phyloP scores from a whole-genome alignment of 2,329 filamentous ascomycete species.

The Acephala macrosclerotiorum region DNA sequence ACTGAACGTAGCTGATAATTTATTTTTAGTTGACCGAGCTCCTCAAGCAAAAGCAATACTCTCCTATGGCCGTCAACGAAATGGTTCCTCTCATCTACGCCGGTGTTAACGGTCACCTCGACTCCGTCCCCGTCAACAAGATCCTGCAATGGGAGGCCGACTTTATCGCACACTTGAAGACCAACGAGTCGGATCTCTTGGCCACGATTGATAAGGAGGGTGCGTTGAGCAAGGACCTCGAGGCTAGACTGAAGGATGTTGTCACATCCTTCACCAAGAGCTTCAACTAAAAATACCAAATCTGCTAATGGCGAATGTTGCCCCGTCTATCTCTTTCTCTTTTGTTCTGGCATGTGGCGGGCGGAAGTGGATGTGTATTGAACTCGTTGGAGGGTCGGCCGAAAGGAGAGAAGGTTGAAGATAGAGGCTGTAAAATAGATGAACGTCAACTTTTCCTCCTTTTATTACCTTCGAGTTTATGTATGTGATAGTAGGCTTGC shows the following conservation, averaged over 20 bases:
- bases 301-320: constrained; percentile 30
- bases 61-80: constrained; percentile 97
- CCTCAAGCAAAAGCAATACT: constrained; percentile 99
- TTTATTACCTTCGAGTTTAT: not conserved
- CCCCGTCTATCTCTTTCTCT: constrained; percentile 39
- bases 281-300: constrained; percentile 62
- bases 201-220: constrained; percentile 94
- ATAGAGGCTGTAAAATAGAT: constrained; percentile 46
- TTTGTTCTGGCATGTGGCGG: constrained; percentile 39
- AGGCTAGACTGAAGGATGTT: constrained; percentile 81
- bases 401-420: constrained; percentile 37
- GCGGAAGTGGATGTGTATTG: constrained; percentile 35
- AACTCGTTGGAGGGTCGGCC: constrained; percentile 29
- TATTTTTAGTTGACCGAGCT: constrained; percentile 82
- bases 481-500: not conserved
- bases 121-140: constrained; percentile 87
- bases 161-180: constrained; percentile 91
- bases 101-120: constrained; percentile 97
- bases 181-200: constrained; percentile 85
- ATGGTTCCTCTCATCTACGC: constrained; percentile 99
- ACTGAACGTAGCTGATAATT: constrained; percentile 35
- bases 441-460: constrained; percentile 39
- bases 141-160: constrained; percentile 93
- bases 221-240: constrained; percentile 92
- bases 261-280: constrained; percentile 88